Evolutionary conservation across 768 basidiomycete species (phyloP).

Genomic region (Suillus lakei): DNA sequence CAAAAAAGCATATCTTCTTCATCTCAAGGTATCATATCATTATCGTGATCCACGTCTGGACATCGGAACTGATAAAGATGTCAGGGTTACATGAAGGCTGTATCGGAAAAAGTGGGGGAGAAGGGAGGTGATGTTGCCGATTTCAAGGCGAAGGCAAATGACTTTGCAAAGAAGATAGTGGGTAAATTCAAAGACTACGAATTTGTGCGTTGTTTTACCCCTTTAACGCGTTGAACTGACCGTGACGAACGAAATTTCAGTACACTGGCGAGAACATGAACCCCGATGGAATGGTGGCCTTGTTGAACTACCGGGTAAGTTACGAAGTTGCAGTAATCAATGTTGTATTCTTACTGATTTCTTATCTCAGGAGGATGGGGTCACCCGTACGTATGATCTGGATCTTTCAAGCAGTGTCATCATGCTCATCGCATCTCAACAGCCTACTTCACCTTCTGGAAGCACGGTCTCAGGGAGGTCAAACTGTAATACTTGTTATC

Average conservation of each 20-base stretch:
- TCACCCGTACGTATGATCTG: slow-evolving; percentile 65
- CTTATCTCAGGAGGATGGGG: slow-evolving; percentile 65
- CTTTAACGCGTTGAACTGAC: neutral
- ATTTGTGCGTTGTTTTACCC: slow-evolving; percentile 62
- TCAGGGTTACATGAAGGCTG: slow-evolving; percentile 91
- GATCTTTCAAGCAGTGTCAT: neutral
- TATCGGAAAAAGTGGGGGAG: slow-evolving; percentile 69
- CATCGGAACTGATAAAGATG: neutral
- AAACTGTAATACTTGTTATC: slow-evolving; percentile 57
- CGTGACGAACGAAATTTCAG: slow-evolving; percentile 40
- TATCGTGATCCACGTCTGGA: neutral
- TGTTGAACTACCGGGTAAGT: slow-evolving; percentile 90
- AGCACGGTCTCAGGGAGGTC: slow-evolving; percentile 84
- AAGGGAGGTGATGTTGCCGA: slow-evolving; percentile 53
- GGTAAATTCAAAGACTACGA: slow-evolving; percentile 93
- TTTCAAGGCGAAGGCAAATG: slow-evolving; percentile 83
- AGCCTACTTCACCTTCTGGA: slow-evolving; percentile 97
- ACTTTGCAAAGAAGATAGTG: slow-evolving; percentile 87
- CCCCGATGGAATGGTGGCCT: slow-evolving; percentile 90
- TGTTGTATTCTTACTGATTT: slow-evolving; percentile 14
- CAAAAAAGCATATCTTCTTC: slow-evolving; percentile 83
- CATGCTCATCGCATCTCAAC: slow-evolving; percentile 17
- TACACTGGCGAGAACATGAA: slow-evolving; percentile 78
- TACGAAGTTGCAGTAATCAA: neutral
- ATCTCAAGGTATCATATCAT: slow-evolving; percentile 70